Conservation (phyloP, 805 yeast species). For the Naumovozyma baii region DNA sequence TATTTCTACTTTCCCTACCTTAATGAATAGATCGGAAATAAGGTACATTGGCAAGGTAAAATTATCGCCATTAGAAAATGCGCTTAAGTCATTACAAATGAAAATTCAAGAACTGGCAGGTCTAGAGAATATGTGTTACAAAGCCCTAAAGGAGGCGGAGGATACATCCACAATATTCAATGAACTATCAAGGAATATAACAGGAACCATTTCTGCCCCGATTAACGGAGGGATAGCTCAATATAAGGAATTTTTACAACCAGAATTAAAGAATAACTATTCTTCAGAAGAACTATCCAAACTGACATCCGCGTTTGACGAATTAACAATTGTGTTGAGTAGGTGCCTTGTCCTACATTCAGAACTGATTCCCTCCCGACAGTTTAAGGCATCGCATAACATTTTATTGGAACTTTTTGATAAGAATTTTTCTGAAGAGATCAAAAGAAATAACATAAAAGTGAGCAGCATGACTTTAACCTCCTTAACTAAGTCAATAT, state of each 20-base stretch:
- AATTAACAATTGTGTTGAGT: constrained; percentile 54
- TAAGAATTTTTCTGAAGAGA: constrained; percentile 60
- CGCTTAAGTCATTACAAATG: constrained; percentile 52
- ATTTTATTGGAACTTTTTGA: constrained; percentile 52
- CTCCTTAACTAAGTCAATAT: neutral
- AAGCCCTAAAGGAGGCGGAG: constrained; percentile 42
- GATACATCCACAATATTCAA: constrained; percentile 42
- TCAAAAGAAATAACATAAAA: constrained; percentile 31
- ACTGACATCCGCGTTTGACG: constrained; percentile 45
- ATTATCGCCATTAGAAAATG: constrained; percentile 79
- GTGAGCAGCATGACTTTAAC: constrained; percentile 4
- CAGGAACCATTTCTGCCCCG: constrained; percentile 87
- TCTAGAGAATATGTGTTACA: constrained; percentile 50
- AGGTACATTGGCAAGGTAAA: constrained; percentile 38
- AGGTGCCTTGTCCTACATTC: constrained; percentile 64
- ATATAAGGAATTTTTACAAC: constrained; percentile 55
- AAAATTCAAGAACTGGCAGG: constrained; percentile 68
- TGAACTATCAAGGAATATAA: constrained; percentile 58
- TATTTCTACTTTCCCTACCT: constrained; percentile 68
- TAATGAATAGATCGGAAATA: constrained; percentile 77
- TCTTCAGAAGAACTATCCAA: constrained; percentile 24
- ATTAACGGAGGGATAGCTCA: constrained; percentile 89
- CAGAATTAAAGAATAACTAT: constrained; percentile 23
- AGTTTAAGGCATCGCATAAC: constrained; percentile 56
- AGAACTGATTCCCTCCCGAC: constrained; percentile 41